Percentiles rank a stretch among this genome's conserved stretches.
Conservation (phyloP, 2,329 filamentous ascomycete genomes). For the Curvularia hawaiiensis region DNA sequence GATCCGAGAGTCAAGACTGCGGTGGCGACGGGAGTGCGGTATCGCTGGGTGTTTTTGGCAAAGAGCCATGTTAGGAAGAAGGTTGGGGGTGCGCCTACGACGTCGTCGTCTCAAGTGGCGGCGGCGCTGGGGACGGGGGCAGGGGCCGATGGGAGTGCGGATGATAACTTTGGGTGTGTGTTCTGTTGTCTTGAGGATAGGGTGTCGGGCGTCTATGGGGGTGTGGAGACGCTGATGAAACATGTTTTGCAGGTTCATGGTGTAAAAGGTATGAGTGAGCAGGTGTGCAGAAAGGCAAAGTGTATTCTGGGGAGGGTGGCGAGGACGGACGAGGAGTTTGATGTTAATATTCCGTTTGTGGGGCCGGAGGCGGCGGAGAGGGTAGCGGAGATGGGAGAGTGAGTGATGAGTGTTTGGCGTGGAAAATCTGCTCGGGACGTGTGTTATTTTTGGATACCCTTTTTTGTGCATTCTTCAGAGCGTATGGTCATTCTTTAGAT, state of each 20-base stretch:
- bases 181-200: conserved; percentile 42
- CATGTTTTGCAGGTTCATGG: conserved; percentile 47
- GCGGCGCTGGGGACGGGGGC: no score
- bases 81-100: no score
- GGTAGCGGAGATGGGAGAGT: no score
- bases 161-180: conserved; percentile 44
- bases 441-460: no score
- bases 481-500: no score
- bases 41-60: conserved; percentile 48
- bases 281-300: conserved; percentile 36
- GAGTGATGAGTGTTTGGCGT: background rate
- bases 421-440: no score
- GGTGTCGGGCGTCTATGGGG: conserved; percentile 44
- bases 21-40: conserved; percentile 38
- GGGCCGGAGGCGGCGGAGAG: no score
- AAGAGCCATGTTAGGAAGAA: conserved; percentile 41
- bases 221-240: conserved; percentile 47
- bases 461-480: no score
- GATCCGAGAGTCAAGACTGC: conserved; percentile 35
- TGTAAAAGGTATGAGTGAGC: conserved; percentile 31
- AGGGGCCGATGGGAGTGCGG: background rate
- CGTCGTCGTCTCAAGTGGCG: no score
- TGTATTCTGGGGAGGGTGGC: conserved; percentile 46
- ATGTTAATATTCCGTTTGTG: conserved; percentile 42
- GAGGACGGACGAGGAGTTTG: conserved; percentile 41